Evolutionary conservation across 805 yeast genomes (phyloP).

Genomic region (Candida pseudoglaebosa): DNA sequence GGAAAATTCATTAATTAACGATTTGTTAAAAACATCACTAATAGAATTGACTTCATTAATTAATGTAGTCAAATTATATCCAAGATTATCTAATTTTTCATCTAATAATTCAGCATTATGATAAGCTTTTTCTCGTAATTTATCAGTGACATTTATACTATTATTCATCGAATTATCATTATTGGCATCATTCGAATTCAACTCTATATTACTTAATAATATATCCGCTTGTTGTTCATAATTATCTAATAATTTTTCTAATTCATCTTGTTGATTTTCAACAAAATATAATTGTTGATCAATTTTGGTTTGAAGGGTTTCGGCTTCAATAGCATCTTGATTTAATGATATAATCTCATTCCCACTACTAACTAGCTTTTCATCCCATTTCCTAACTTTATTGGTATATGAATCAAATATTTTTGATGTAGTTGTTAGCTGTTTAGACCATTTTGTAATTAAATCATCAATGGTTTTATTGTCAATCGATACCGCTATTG

Average conservation of each 20-base stretch:
- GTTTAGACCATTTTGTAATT: constrained; percentile 89
- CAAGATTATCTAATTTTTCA: constrained; percentile 73
- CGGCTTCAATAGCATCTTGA: constrained; percentile 75
- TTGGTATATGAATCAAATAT: constrained; percentile 73
- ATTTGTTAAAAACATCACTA: constrained; percentile 71
- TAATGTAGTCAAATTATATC: constrained; percentile 68
- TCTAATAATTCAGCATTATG: constrained; percentile 81
- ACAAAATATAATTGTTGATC: constrained; percentile 86
- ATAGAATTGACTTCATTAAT: constrained; percentile 81
- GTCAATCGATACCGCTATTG: constrained; percentile 72
- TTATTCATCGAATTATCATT: constrained; percentile 14
- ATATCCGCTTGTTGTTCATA: constrained; percentile 73
- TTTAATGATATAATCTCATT: constrained; percentile 77
- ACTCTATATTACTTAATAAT: constrained; percentile 37
- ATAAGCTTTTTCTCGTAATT: constrained; percentile 86
- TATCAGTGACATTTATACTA: constrained; percentile 59
- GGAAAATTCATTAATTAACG: constrained; percentile 37
- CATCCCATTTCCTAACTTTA: constrained; percentile 83
- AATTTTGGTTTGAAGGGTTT: constrained; percentile 75
- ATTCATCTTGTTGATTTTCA: constrained; percentile 87
- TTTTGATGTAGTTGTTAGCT: constrained; percentile 65
- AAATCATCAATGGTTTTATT: constrained; percentile 92
- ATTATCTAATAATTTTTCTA: constrained; percentile 74
- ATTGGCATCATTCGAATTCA: constrained; percentile 14
- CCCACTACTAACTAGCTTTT: constrained; percentile 76